Conservation (phyloP, 169 alveolate genomes). For the Plasmodium relictum region DNA sequence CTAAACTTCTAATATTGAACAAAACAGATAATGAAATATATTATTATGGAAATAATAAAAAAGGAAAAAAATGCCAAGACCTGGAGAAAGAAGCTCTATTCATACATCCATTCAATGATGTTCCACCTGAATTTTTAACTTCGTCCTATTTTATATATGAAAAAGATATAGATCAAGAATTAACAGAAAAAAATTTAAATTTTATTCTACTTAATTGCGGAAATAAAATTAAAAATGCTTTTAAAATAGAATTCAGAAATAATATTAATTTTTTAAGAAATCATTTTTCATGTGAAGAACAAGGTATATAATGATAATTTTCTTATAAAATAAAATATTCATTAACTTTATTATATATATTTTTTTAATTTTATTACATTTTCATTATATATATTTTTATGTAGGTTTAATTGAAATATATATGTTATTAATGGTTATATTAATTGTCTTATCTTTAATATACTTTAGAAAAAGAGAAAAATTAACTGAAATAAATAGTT, state of each 20-base stretch:
- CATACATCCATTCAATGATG: slow-evolving; percentile 21
- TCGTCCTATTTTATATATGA: slow-evolving; percentile 32
- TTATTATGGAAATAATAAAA: slow-evolving; percentile 21
- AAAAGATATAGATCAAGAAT: slow-evolving; percentile 7
- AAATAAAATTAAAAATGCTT: slow-evolving; percentile 44
- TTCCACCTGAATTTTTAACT: slow-evolving; percentile 1
- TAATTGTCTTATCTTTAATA: slow-evolving; percentile 19
- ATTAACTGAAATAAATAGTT: slow-evolving; percentile 3
- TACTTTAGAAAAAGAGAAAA: slow-evolving; percentile 14
- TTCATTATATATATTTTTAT: background rate
- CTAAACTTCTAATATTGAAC: slow-evolving; percentile 28
- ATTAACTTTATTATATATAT: background rate
- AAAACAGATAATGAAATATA: slow-evolving; percentile 58
- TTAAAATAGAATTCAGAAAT: slow-evolving; percentile 58
- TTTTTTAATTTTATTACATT: background rate
- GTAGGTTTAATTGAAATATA: slow-evolving; percentile 42
- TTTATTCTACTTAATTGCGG: slow-evolving; percentile 48
- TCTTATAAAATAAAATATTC: background rate
- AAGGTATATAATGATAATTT: slow-evolving; percentile 19
- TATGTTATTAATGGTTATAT: slow-evolving; percentile 23
- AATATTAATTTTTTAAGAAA: slow-evolving; percentile 37
- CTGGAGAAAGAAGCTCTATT: slow-evolving; percentile 46
- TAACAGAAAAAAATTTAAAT: slow-evolving; percentile 8
- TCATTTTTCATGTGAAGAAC: slow-evolving; percentile 76
- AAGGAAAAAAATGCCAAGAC: slow-evolving; percentile 56